Percentiles rank a stretch among this genome's conserved stretches.
Evolutionary conservation across 768 basidiomycete genomes (phyloP).

Genomic region (Cytidiella melzeri): DNA sequence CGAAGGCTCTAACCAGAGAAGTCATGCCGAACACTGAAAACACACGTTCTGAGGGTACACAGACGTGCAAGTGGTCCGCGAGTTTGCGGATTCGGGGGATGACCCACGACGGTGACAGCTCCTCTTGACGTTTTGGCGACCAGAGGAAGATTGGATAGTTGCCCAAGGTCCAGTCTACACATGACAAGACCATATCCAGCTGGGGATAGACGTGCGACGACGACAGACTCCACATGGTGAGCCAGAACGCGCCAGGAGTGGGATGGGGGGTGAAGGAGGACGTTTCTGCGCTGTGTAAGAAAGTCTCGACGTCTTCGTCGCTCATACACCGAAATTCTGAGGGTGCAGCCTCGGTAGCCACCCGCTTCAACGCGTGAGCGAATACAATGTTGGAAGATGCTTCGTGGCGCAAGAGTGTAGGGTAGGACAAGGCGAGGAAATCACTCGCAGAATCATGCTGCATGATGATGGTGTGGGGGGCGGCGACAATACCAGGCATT

Average conservation of each 20-base stretch:
- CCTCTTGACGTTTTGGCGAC: conserved; percentile 27
- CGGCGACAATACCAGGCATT: conserved; percentile 29
- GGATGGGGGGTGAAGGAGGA: conserved; percentile 17
- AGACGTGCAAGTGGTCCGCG: conserved; percentile 30
- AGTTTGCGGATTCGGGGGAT: conserved; percentile 31
- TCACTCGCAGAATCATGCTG: conserved; percentile 35
- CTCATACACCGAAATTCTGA: conserved; percentile 32
- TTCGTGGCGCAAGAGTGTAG: conserved; percentile 38
- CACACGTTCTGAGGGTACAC: conserved; percentile 38
- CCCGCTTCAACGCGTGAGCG: conserved; percentile 41
- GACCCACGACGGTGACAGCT: conserved; percentile 27
- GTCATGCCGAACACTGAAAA: conserved; percentile 47
- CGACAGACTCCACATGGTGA: conserved; percentile 40
- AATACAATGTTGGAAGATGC: conserved; percentile 47
- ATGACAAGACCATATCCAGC: conserved; percentile 42
- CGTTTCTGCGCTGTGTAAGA: conserved; percentile 19
- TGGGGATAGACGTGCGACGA: conserved; percentile 21
- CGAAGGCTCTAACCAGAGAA: conserved; percentile 36
- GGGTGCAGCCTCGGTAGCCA: conserved; percentile 32
- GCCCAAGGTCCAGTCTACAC: conserved; percentile 37
- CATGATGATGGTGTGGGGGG: conserved; percentile 24
- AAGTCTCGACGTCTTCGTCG: conserved; percentile 27
- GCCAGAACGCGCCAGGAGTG: conserved; percentile 35
- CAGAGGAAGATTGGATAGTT: conserved; percentile 50
- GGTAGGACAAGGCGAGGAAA: conserved; percentile 36